These are phyloP conservation scores for Xylaria nigripes DNA, from an alignment of 495 filamentous ascomycete species.

Conservation along the genomic window DNA sequence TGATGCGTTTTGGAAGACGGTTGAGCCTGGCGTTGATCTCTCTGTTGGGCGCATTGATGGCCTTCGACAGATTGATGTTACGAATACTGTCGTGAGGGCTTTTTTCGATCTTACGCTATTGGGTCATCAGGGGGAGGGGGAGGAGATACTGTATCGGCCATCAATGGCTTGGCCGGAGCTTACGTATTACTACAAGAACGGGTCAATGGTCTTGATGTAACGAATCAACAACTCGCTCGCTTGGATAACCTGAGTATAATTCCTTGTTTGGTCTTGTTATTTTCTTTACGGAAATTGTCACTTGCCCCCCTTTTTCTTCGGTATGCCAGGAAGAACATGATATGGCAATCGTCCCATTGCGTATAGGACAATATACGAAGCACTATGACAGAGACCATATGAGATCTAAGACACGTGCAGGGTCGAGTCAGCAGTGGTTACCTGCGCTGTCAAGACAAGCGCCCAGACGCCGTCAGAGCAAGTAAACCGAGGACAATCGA, in stretches of 20 bases:
- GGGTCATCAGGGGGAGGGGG: slow-evolving; percentile 1
- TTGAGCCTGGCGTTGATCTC: slow-evolving; percentile 12
- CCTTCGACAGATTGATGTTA: slow-evolving; percentile 10
- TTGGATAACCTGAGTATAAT: neutral
- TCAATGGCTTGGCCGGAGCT: slow-evolving; percentile 20
- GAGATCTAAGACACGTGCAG: too few species aligned
- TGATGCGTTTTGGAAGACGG: slow-evolving; percentile 20
- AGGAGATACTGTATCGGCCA: slow-evolving; percentile 10
- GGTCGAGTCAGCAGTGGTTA: too few species aligned
- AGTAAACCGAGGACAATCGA: too few species aligned
- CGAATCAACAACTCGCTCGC: neutral
- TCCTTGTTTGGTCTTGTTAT: neutral
- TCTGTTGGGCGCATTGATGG: slow-evolving; percentile 19
- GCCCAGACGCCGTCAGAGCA: too few species aligned
- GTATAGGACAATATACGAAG: too few species aligned
- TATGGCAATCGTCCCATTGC: too few species aligned
- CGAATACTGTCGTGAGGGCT: slow-evolving; percentile 21
- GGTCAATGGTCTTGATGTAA: neutral
- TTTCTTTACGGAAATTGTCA: too few species aligned
- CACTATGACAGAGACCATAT: too few species aligned
- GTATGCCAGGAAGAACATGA: too few species aligned
- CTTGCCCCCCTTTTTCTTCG: too few species aligned
- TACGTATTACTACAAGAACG: slow-evolving; percentile 4
- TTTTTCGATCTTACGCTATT: slow-evolving; percentile 28
- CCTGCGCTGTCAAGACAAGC: too few species aligned